Conservation (phyloP, 1,139 yeast genomes). For the Sugiyamaella novakii region DNA sequence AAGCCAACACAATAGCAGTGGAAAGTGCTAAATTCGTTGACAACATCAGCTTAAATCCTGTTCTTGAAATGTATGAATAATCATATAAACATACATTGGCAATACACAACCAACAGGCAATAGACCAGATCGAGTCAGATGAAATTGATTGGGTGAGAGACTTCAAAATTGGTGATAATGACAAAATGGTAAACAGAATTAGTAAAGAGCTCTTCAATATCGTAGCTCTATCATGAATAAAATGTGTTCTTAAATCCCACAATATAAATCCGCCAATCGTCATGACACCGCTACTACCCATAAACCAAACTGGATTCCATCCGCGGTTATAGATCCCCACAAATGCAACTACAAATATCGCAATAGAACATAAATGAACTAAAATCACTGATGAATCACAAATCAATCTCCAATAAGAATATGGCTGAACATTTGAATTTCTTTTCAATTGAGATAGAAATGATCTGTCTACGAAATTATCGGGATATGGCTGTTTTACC, state of each 20-base stretch:
- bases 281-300: slow-evolving; percentile 37
- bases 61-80: slow-evolving; percentile 47
- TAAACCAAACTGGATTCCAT: slow-evolving; percentile 42
- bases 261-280: slow-evolving; percentile 45
- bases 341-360: slow-evolving; percentile 64
- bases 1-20: slow-evolving; percentile 87
- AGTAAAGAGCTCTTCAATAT: slow-evolving; percentile 65
- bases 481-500: slow-evolving; percentile 85
- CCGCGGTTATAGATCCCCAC: slow-evolving; percentile 47
- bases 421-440: slow-evolving; percentile 71
- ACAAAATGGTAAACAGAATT: slow-evolving; percentile 67
- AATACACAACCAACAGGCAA: slow-evolving; percentile 75
- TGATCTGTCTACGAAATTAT: slow-evolving; percentile 81
- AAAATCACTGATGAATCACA: slow-evolving; percentile 71
- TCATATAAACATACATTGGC: slow-evolving; percentile 70
- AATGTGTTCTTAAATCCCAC: slow-evolving; percentile 36
- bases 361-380: slow-evolving; percentile 62
- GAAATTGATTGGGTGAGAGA: slow-evolving; percentile 88
- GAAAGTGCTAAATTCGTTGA: slow-evolving; percentile 83
- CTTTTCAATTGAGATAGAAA: slow-evolving; percentile 78
- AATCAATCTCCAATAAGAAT: slow-evolving; percentile 63
- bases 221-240: slow-evolving; percentile 27
- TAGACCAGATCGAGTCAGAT: slow-evolving; percentile 94
- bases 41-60: slow-evolving; percentile 55
- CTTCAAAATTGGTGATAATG: slow-evolving; percentile 85